Base-by-base conservation (phyloP, 2,329 filamentous ascomycete genomes). In the Cladophialophora yegresii region DNA sequence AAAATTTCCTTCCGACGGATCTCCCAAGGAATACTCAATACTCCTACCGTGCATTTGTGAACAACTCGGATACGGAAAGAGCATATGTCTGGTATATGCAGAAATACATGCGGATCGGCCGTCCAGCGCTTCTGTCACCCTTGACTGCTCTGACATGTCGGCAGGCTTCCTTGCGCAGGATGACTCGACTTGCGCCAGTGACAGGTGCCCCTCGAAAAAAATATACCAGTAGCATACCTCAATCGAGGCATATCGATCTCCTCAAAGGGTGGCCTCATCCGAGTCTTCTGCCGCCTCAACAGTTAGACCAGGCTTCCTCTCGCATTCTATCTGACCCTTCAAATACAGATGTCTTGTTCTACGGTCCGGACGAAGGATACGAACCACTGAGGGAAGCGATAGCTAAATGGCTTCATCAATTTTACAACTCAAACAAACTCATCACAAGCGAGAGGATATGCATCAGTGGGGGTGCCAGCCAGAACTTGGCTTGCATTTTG, bases 391-490 rank as follows among this genome's bases (percentile, higher is more conserved):
- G 91, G 13, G 80, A 85, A 66, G 83, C 85, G 47, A 77, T 96
- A 36, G 88, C 91, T 3, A 73, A 77, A 45, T 96, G 91, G 90
- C 80, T 96, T 47, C 83, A 81, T 1, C 70, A 73, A 0, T 88
- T 88, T 71, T 93, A 91, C 73, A 68, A 74, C 32, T 78, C 79
- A 2, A 74, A 73, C 0, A 54, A 69, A 8, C 54, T 71, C 5
- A 78, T 87, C 51, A 72, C 77, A 13, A 72, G 82, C 3, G 81
- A 85, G 2, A 83, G 91, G 33, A 88, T 96, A 60, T 90, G 88
- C 73, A 88, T 96, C 74, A 91, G 90, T 0, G 92, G 92, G 51
- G 93, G 93, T 16, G 93, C 93, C 2, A 91, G 87, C 69, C 92
- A 96, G 80, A 92, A 88, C 73, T 76, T 96, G 2, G 91, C 89